These are phyloP conservation scores for Coccomyxa sp. DNA, from an alignment of 139 green algal genomes.

Conservation along the genomic window DNA sequence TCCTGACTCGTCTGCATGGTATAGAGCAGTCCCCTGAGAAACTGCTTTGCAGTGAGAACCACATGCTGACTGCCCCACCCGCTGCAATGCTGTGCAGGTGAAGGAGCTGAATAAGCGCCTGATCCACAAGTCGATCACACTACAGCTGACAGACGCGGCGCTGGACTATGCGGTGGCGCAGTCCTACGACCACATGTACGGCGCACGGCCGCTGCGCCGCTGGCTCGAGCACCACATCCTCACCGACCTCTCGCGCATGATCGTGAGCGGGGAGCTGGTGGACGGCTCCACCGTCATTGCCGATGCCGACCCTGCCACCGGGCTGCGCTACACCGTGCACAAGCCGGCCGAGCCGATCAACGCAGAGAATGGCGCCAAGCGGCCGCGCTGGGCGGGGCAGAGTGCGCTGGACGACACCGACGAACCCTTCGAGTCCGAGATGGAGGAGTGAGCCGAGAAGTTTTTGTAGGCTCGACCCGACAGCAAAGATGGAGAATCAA, in stretches of 20 bases:
- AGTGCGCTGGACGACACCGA: slow-evolving; percentile 11
- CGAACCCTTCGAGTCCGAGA: slow-evolving; percentile 2
- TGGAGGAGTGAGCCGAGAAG: slow-evolving; percentile 7
- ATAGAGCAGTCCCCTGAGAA: no score
- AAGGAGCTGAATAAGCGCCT: slow-evolving; percentile 63
- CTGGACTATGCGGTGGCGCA: slow-evolving; percentile 30
- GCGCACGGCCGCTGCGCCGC: slow-evolving; percentile 68
- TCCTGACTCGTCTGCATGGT: no score
- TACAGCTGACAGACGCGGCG: slow-evolving; percentile 23
- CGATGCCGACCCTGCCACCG: slow-evolving; percentile 4
- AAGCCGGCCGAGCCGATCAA: slow-evolving; percentile 12
- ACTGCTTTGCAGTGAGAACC: no score
- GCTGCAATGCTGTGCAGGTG: not conserved
- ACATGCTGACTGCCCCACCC: no score
- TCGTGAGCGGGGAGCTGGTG: slow-evolving; percentile 54
- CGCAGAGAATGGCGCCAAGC: slow-evolving; percentile 8
- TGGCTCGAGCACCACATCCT: slow-evolving; percentile 70
- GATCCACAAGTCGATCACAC: slow-evolving; percentile 50
- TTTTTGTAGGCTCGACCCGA: no score
- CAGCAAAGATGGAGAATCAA: slow-evolving; percentile 5
- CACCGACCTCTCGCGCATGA: slow-evolving; percentile 63
- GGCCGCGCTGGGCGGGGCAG: slow-evolving; percentile 1
- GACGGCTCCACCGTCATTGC: slow-evolving; percentile 43
- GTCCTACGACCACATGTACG: slow-evolving; percentile 53
- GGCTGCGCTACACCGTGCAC: slow-evolving; percentile 26